These are phyloP conservation scores for Sarcocystis neurona DNA, from an alignment of 169 alveolate genomes.

Conservation along the genomic window DNA sequence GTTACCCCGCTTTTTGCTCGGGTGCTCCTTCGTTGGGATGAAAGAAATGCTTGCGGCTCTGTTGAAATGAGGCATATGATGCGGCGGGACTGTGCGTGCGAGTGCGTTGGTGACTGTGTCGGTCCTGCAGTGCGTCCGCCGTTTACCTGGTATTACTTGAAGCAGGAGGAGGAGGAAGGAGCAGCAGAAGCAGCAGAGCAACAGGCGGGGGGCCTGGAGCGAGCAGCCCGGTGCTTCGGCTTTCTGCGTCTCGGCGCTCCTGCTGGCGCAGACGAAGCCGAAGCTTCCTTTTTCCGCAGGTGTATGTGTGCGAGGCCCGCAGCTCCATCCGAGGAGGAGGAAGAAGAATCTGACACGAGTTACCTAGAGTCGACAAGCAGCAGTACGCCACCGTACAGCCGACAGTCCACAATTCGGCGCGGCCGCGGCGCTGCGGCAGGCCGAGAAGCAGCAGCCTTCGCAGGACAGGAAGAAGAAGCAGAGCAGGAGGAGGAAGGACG, in stretches of 20 bases:
- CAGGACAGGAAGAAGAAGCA: not conserved
- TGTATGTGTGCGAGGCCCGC: not conserved
- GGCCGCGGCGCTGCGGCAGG: not conserved
- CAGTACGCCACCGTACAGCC: too few relatives aligned
- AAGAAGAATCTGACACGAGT: not conserved
- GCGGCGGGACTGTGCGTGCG: too few relatives aligned
- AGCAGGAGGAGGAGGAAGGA: not conserved
- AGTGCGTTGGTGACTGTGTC: not conserved
- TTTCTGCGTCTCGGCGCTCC: too few relatives aligned
- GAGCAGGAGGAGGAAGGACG: not conserved
- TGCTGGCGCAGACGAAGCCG: not conserved
- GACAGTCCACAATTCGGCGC: not conserved
- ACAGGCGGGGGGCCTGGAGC: not conserved
- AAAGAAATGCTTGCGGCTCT: too few relatives aligned
- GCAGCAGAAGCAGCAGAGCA: not conserved
- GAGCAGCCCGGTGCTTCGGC: too few relatives aligned
- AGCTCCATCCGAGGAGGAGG: not conserved
- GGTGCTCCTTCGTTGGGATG: too few relatives aligned
- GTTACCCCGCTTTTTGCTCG: too few relatives aligned
- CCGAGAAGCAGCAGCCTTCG: not conserved
- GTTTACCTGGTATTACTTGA: not conserved
- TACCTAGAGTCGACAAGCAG: too few relatives aligned
- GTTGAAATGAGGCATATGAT: too few relatives aligned
- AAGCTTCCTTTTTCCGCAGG: not conserved
- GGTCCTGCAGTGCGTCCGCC: not conserved